Percentiles rank a stretch among this genome's conserved stretches.
Conservation (phyloP, 495 filamentous ascomycete genomes). For the Acidomyces sp. region DNA sequence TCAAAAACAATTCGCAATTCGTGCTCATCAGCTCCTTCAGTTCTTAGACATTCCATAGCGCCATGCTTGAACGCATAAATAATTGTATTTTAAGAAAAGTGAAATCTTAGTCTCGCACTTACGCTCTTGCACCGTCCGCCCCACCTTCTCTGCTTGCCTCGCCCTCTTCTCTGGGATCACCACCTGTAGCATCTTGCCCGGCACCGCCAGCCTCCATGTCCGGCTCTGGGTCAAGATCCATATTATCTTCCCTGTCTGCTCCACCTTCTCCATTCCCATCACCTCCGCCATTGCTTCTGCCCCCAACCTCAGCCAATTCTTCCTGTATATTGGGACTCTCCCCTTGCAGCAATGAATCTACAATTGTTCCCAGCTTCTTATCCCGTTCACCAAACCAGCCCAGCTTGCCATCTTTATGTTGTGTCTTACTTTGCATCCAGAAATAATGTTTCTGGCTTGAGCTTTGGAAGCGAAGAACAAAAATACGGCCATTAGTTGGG, state of each 20-base stretch:
- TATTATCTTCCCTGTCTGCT: conserved; percentile 65
- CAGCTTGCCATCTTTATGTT: conserved; percentile 57
- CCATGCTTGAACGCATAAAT: conserved; percentile 9
- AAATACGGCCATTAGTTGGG: conserved; percentile 78
- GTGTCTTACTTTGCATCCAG: conserved; percentile 84
- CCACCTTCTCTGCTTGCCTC: conserved; percentile 78
- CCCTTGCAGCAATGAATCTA: conserved; percentile 71
- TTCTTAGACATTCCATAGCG: not conserved
- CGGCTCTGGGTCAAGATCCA: conserved; percentile 39
- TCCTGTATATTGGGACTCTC: conserved; percentile 74
- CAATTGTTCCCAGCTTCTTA: conserved; percentile 66
- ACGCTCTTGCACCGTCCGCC: conserved; percentile 95
- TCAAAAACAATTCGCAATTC: no score
- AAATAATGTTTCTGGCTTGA: conserved; percentile 84
- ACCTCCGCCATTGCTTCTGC: conserved; percentile 33
- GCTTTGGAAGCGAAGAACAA: conserved; percentile 87
- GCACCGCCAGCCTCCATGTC: conserved; percentile 54
- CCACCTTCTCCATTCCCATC: conserved; percentile 64
- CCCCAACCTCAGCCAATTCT: conserved; percentile 52
- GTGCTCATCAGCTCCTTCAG: not conserved
- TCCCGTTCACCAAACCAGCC: conserved; percentile 73
- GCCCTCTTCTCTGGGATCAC: conserved; percentile 81
- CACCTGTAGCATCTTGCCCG: conserved; percentile 72
- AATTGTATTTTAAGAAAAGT: no score
- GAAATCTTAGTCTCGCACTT: conserved; percentile 46